These are phyloP conservation scores for Phaeosphaeriaceae sp. DNA, from an alignment of 2,329 filamentous ascomycete species.

Conservation along the genomic window DNA sequence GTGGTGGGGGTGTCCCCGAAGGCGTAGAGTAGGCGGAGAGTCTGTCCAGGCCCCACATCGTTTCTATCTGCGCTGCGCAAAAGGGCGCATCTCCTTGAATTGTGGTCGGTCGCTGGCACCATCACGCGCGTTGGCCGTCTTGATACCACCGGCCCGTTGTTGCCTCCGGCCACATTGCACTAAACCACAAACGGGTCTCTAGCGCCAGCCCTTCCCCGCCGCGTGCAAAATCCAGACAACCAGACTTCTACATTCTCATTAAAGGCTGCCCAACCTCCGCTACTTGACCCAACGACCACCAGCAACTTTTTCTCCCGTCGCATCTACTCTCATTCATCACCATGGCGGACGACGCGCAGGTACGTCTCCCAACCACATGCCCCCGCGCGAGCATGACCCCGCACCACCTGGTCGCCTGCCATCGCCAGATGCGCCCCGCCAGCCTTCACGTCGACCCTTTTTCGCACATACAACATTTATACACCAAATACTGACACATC, in stretches of 20 bases:
- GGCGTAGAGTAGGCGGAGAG: conserved; percentile 74
- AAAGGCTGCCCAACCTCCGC: conserved; percentile 32
- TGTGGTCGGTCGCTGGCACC: conserved; percentile 1
- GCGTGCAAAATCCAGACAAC: conserved; percentile 41
- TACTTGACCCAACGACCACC: conserved; percentile 33
- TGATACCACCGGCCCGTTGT: background rate
- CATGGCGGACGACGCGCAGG: conserved; percentile 73
- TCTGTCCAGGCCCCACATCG: conserved; percentile 86
- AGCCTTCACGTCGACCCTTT: conserved; percentile 5
- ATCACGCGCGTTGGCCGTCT: background rate
- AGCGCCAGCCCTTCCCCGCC: conserved; percentile 36
- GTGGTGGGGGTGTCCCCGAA: conserved; percentile 66
- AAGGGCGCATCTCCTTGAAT: background rate
- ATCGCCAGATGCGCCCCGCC: conserved; percentile 41
- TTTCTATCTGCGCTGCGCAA: conserved; percentile 12
- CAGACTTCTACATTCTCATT: conserved; percentile 40
- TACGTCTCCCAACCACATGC: conserved; percentile 51
- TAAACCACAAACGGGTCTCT: conserved; percentile 16
- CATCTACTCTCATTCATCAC: conserved; percentile 55
- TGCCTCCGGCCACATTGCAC: background rate
- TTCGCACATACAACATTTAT: conserved; percentile 2
- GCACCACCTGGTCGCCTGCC: conserved; percentile 48
- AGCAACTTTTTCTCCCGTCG: conserved; percentile 44
- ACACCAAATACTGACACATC: conserved; percentile 23
- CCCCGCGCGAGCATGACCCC: conserved; percentile 28